Base-by-base conservation (phyloP, 805 yeast genomes). In the Wickerhamiella sergipiensis region DNA sequence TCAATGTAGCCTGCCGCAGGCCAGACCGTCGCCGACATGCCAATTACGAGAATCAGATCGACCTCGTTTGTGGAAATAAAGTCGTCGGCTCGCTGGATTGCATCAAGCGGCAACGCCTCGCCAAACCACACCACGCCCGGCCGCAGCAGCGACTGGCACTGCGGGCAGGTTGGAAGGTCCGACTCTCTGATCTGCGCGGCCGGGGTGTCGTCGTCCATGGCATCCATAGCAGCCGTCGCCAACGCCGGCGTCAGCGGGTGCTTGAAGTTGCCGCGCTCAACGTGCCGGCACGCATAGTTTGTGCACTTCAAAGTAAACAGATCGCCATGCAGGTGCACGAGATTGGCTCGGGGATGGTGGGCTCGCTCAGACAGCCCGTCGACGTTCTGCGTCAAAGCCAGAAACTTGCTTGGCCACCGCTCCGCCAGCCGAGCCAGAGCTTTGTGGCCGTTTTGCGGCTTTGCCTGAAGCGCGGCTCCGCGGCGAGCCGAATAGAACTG, bases 51-150 rank as follows among this genome's bases (percentile, higher is more conserved):
- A 3, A 86, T 79, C 59, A 88, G 66, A 59, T 87, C 95, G 21
- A 85, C 81, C 38, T 68, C 68, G 23, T 70, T 69, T 10, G 69
- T 60, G 56, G 77, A 74, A 6, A 86, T 72, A 58, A 84, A 87
- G 44, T 76, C 78, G 66, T 87, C 95, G 5, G 85, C 86, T 43
- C 67, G 67, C 53, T 79, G 81, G 52, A 88, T 75, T 12, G 73
- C 74, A 46, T 67, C 67, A 50, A 85, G 64, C 0, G 95, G 86
- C 45, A 88, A 67, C 15, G 87, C 74, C 65, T 88, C 97, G n/a
- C 96, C 96, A 66, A 83, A 86, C 96, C 95, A 88, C 6, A 87
- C 89, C 2, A 88, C 94, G 0, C 92, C 95, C 0, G 97, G 97
- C 21, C 96, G 71, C 52, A 88, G 66, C 12, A 83, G 62, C 4